A percentile compares a stretch with the other conserved stretches of the same genome.
These are phyloP conservation scores for Stenocarpella maydis DNA, from an alignment of 2,329 filamentous ascomycete species.

Conservation along the genomic window DNA sequence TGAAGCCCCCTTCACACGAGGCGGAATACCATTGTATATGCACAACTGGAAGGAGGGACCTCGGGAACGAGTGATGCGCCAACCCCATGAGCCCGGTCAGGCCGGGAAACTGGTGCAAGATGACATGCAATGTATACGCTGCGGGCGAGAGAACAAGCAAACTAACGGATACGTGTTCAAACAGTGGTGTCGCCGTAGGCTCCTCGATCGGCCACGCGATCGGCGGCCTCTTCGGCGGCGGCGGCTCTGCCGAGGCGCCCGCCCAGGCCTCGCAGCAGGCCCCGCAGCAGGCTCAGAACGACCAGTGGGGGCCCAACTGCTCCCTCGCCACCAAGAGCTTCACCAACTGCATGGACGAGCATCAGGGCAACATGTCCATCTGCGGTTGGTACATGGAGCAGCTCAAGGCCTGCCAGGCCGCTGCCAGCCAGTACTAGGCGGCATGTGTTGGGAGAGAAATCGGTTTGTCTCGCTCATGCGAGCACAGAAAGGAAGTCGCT, in stretches of 20 bases:
- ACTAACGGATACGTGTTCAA: constrained; percentile 39
- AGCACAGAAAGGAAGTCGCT: neutral
- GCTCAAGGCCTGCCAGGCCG: constrained; percentile 86
- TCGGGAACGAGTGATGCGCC: neutral
- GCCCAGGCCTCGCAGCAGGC: constrained; percentile 58
- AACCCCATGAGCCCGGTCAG: neutral
- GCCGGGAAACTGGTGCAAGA: constrained; percentile 30
- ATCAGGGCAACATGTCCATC: constrained; percentile 91
- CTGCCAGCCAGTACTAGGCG: constrained; percentile 74
- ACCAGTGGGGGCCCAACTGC: constrained; percentile 73
- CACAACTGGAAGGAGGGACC: neutral
- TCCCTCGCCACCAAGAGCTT: constrained; percentile 82
- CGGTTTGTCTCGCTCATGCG: neutral
- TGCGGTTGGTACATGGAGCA: constrained; percentile 99
- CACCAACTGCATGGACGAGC: constrained; percentile 95
- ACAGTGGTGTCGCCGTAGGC: constrained; percentile 93
- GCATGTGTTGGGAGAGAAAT: neutral
- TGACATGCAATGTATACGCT: neutral
- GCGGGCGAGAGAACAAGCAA: neutral
- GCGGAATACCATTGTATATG: neutral
- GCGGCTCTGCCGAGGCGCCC: constrained; percentile 61
- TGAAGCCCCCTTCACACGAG: neutral
- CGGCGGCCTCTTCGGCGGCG: constrained; percentile 85
- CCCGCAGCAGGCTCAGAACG: constrained; percentile 61
- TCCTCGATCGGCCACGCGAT: constrained; percentile 96